Evolutionary conservation across 345 rosid species (phyloP).

Genomic region (Salix koriyanagi): DNA sequence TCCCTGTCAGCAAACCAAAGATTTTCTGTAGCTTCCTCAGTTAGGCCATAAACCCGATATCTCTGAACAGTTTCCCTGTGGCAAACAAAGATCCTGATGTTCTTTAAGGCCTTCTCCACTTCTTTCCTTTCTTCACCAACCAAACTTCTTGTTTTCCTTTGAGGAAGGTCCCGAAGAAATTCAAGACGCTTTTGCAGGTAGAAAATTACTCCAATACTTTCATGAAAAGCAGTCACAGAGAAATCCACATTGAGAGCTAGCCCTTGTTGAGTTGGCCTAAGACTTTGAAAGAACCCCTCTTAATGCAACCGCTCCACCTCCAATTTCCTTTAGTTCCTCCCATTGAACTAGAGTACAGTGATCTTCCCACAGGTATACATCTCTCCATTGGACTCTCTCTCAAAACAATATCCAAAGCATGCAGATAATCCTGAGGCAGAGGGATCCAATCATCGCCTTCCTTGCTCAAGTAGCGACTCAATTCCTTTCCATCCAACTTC

Average conservation of each 20-base stretch:
- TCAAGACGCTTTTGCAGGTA: constrained; percentile 84
- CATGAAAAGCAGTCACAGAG: constrained; percentile 84
- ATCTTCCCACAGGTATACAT: constrained; percentile 67
- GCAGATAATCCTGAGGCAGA: constrained; percentile 85
- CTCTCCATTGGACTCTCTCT: constrained; percentile 82
- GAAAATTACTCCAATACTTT: constrained; percentile 81
- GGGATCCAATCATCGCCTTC: constrained; percentile 75
- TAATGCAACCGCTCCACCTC: constrained; percentile 87
- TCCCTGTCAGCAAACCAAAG: constrained; percentile 78
- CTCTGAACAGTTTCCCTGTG: constrained; percentile 92
- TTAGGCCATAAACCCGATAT: constrained; percentile 77
- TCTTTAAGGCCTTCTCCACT: constrained; percentile 77
- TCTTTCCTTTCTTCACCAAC: constrained; percentile 69
- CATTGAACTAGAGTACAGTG: constrained; percentile 75
- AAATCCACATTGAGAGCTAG: constrained; percentile 86
- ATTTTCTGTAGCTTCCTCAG: constrained; percentile 67
- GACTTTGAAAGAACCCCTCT: constrained; percentile 97
- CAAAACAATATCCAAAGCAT: constrained; percentile 88
- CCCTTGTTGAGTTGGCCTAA: constrained; percentile 92
- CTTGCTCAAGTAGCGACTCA: constrained; percentile 54
- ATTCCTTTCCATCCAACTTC: constrained; percentile 66
- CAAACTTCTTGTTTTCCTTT: constrained; percentile 60
- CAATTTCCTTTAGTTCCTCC: constrained; percentile 76
- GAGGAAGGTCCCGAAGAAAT: constrained; percentile 71
- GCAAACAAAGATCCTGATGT: constrained; percentile 83